Base-by-base conservation (phyloP, 2,329 filamentous ascomycete genomes). In the Fonsecaea monophora region DNA sequence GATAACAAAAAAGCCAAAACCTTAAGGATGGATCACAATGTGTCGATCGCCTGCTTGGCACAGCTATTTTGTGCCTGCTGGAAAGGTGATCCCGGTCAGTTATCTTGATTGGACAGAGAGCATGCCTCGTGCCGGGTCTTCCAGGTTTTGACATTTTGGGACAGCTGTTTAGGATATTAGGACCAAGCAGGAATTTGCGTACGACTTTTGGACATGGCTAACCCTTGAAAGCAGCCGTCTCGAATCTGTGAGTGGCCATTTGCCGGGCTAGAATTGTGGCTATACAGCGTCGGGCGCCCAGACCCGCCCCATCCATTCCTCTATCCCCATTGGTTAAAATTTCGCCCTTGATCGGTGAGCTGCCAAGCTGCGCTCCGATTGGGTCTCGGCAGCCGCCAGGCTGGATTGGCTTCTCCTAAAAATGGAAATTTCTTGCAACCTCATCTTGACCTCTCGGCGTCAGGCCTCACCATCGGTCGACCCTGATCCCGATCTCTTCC, bases 1-100 rank as follows among this genome's bases (percentile, higher is more conserved):
- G n/a, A 58, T 73, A 12, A 63, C 66, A 53, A 73, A 73, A 62
- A 73, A 72, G 57, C 63, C 66, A 2, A 73, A 72, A 62, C 35
- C 37, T 35, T 70, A 67, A 38, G n/a, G 8, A 50, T 38, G 3
- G 32, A 40, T 30, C 4, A 62, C 12, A 18, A 62, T 2, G n/a
- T 38, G 18, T 25, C 21, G 21, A 7, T 40, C 48, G 42, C 18
- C 40, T 12, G 18, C n/a, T 32, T 35, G 35, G 38, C 21, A 48
- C 38, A 4, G 5, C 37, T 7, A 30, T 45, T 9, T 38, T 10
- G 42, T 45, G 3, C 18, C 38, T 15, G 30, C 15, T 42, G 37
- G 42, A 4, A 25, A 34, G 45, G 21, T 10, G 37, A 9, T n/a
- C 30, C 34, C 25, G 35, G 32, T n/a, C 25, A 38, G 38, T 15